Base-by-base conservation (phyloP, 108 stramenopile genomes). In the Epipyxis sp. region DNA sequence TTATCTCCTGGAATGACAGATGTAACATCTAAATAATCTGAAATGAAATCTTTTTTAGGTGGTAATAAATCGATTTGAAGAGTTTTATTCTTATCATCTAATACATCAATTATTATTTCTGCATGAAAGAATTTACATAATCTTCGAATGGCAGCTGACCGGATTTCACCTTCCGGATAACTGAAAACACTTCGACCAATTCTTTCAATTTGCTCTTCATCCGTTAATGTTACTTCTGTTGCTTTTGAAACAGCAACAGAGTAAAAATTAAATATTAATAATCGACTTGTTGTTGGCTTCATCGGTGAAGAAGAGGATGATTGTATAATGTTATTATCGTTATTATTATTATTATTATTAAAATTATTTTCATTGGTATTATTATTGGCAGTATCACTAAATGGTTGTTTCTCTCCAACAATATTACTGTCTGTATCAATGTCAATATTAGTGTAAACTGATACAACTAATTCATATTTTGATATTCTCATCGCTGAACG, bases 391-490 rank as follows among this genome's bases (percentile, higher is more conserved):
- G 61, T 65, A 16, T 20, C 16, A 57, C 54, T 16, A 16, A 57
- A 16, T 25, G 54, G 54, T 25, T 20, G 25, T 25, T 57, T 57
- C 20, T 57, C 54, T n/a, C n/a, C n/a, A n/a, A n/a, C n/a, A n/a
- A n/a, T n/a, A n/a, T n/a, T n/a, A n/a, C n/a, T n/a, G 54, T 57
- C 54, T 16, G 16, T 25, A 20, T 57, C 54, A 25, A 20, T 41
- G 40, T 40, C 40, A 25, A 37, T 37, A 13, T 20, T 20, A 13
- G 71, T 42, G 34, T 35, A 74, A 39, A 74, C 10, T 6, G 71
- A 74, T 6, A 74, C n/a, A 16, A 74, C n/a, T 6, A 74, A 20
- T 3, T 74, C 71, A 37, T 74, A 74, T 54, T 74, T 74, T 10
- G 32, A 34, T 10, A 74, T 42, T 32, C 27, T 3, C 27, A 74